Base-by-base conservation (phyloP, 164 flowering plant species). In the grape (Vitis vinifera) region DNA sequence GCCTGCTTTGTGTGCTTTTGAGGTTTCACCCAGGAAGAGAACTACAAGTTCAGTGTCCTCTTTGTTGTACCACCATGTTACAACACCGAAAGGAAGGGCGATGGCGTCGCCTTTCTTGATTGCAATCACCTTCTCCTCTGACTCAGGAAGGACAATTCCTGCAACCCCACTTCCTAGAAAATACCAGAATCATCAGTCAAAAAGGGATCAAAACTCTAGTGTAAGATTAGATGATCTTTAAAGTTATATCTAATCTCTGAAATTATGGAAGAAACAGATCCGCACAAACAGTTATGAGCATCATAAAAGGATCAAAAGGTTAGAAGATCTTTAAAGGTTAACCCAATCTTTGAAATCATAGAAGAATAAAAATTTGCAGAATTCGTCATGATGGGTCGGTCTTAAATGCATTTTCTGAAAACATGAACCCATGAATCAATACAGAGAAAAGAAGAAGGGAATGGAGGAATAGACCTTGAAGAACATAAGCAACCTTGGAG, bases 1-100 rank as follows among this genome's bases (percentile, higher is more conserved):
- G 23, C 98, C 98, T 2, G 80, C 61, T 72, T 86, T 85, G 88
- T 90, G 97, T 63, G 79, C 93, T 48, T 78, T 88, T 0, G 83
- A 75, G 65, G 97, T 93, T 30, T 87, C 92, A 14, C 97, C 98
- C 61, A 91, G 51, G 80, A 91, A 91, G 53, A 93, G 93, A 62
- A 93, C 80, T 6, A 78, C 88, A 6, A 93, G 81, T 27, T 90
- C 90, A 4, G 89, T 78, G 72, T 90, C 95, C 47, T 84, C 88
- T 37, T 79, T 82, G 88, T 91, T 91, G 85, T 75, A 90, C 92
- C 92, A 93, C 97, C 98, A 93, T 0, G 92, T 87, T 0, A 86
- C 86, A 5, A 82, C 92, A 9, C 97, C 97, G 61, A 91, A 93
- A 13, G 98, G 98, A 10, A 91, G 83, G 44, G 94, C 94, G 23